Conservation (phyloP, 129 eudicot species). For the carrot (Daucus carota) region DH1_v3.0 NC_030383.2:63436501-63437000, state of each 20-base stretch:
- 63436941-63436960: too few species aligned
- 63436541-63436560: conserved; percentile 58
- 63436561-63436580: conserved; percentile 33
- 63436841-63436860: conserved; percentile 29
- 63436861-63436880: conserved; percentile 35
- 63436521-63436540: too few species aligned
- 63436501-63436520: too few species aligned
- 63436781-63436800: conserved; percentile 26
- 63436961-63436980: too few species aligned
- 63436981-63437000: too few species aligned
- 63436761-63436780: conserved; percentile 18
- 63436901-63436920: too few species aligned
- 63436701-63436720: conserved; percentile 40
- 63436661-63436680: conserved; percentile 43
- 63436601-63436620: conserved; percentile 16
- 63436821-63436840: conserved; percentile 24
- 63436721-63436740: conserved; percentile 31
- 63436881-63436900: neutral
- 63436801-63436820: conserved; percentile 53
- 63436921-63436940: too few species aligned
- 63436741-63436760: conserved; percentile 21
- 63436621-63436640: conserved; percentile 27
- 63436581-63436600: conserved; percentile 51
- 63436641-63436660: conserved; percentile 27
- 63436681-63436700: conserved; percentile 31